Percentiles rank a stretch among this genome's conserved stretches.
Evolutionary conservation across 768 basidiomycete species (phyloP).

Genomic region (Tricholoma furcatifolium): DNA sequence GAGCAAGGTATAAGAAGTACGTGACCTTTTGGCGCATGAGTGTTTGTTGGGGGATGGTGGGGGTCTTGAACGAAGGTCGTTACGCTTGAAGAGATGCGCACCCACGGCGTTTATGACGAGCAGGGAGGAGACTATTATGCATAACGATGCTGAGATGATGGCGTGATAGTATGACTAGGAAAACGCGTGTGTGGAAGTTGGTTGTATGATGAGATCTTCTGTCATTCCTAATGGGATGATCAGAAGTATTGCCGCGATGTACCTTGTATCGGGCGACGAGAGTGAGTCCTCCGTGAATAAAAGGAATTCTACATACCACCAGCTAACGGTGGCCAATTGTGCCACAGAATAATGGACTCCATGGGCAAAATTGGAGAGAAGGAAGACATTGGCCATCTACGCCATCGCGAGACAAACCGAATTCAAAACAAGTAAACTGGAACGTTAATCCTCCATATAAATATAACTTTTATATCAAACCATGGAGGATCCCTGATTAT

Average conservation of each 20-base stretch:
- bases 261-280: constrained; percentile 27
- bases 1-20: constrained; percentile 37
- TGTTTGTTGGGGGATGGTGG: constrained; percentile 38
- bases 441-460: not conserved
- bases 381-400: constrained; percentile 31
- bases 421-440: constrained; percentile 33
- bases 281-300: too few relatives aligned
- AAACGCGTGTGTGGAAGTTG: constrained; percentile 18
- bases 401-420: constrained; percentile 32
- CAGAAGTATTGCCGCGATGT: constrained; percentile 33
- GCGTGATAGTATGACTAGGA: constrained; percentile 40
- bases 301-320: constrained; percentile 26
- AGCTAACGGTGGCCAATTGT: constrained; percentile 33
- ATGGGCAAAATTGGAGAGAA: constrained; percentile 38
- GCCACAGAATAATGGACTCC: constrained; percentile 33
- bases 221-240: constrained; percentile 32
- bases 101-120: constrained; percentile 26
- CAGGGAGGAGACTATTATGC: constrained; percentile 19
- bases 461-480: constrained; percentile 17
- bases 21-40: constrained; percentile 42
- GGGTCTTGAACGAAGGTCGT: constrained; percentile 31
- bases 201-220: constrained; percentile 12
- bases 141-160: constrained; percentile 28
- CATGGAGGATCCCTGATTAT: constrained; percentile 32
- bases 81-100: constrained; percentile 32